phyloP scores from a whole-genome alignment of 495 filamentous ascomycete genomes.

The Aeminium ludgeri region DNA sequence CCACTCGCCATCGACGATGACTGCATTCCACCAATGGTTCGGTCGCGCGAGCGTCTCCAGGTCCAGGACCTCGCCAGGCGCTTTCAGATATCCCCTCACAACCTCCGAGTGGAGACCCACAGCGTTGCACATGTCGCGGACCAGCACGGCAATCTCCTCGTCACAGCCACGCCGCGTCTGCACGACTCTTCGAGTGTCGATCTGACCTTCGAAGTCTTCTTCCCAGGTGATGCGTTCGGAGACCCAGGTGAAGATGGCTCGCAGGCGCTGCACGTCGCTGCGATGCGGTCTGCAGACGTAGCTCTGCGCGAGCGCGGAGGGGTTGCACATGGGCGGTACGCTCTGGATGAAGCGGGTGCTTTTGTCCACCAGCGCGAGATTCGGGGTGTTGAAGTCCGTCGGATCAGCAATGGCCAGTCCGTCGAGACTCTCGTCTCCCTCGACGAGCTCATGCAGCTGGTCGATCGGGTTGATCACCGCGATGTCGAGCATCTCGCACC shows the following conservation, averaged over 20 bases:
- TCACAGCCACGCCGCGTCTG: conserved; percentile 69
- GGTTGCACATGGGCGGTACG: conserved; percentile 77
- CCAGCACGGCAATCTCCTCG: conserved; percentile 79
- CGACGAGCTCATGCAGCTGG: conserved; percentile 62
- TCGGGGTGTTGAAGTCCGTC: conserved; percentile 62
- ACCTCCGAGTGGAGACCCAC: conserved; percentile 76
- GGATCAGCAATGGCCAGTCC: conserved; percentile 69
- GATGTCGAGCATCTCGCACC: conserved; percentile 88
- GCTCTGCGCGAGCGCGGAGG: conserved; percentile 68
- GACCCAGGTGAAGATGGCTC: conserved; percentile 94
- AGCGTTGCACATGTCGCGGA: conserved; percentile 83
- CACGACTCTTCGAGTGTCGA: conserved; percentile 69
- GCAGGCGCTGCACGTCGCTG: conserved; percentile 80
- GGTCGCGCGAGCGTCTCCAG: conserved; percentile 55
- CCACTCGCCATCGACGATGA: conserved; percentile 88
- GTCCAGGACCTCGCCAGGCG: conserved; percentile 70
- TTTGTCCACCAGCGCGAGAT: conserved; percentile 80
- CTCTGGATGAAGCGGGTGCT: conserved; percentile 79
- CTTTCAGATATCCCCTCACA: conserved; percentile 75
- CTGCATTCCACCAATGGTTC: conserved; percentile 98
- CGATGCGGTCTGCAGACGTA: conserved; percentile 91
- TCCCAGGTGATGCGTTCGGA: conserved; percentile 95
- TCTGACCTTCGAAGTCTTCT: conserved; percentile 66
- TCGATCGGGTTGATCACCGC: conserved; percentile 78
- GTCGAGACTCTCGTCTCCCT: conserved; percentile 82